Percentiles rank a stretch among this genome's conserved stretches.
These are phyloP conservation scores for Aplosporella prunicola DNA, from an alignment of 2,329 filamentous ascomycete genomes.

Conservation along the genomic window DNA sequence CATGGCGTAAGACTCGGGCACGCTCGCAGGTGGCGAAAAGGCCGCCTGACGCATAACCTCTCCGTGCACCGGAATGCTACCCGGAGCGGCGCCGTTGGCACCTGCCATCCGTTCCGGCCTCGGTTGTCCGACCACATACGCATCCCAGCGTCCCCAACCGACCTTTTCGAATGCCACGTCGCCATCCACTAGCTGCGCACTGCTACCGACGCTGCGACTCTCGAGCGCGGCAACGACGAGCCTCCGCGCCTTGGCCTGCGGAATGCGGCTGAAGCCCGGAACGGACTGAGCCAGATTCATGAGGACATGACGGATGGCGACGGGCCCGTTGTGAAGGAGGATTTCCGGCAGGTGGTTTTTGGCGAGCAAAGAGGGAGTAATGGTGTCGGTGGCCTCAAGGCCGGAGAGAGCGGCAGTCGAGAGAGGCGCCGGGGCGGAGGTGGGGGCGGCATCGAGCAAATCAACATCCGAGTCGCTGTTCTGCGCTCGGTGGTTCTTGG, in stretches of 20 bases:
- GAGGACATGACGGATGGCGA: constrained; percentile 93
- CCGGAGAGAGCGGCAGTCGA: constrained; percentile 44
- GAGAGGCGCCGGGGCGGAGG: constrained; percentile 24
- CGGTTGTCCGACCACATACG: constrained; percentile 59
- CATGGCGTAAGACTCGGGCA: constrained; percentile 36
- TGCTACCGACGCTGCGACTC: constrained; percentile 42
- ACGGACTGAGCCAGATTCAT: constrained; percentile 87
- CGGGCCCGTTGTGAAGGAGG: constrained; percentile 75
- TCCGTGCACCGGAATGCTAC: constrained; percentile 15
- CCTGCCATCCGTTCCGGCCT: constrained; percentile 28
- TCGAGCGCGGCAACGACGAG: constrained; percentile 89
- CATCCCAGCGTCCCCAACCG: constrained; percentile 95
- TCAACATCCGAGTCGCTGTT: constrained; percentile 78
- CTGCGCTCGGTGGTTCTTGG: constrained; percentile 36
- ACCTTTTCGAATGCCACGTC: constrained; percentile 62
- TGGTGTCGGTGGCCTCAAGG: constrained; percentile 66
- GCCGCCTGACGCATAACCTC: constrained; percentile 1
- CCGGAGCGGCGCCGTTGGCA: constrained; percentile 2
- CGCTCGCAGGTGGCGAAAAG: constrained; percentile 43
- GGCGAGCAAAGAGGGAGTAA: constrained; percentile 76
- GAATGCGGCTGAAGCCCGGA: constrained; percentile 82
- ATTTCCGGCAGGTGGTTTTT: constrained; percentile 87
- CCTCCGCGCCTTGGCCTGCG: constrained; percentile 79
- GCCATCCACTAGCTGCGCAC: not conserved
- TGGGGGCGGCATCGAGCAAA: constrained; percentile 55